Base-by-base conservation (phyloP, 345 rosid species). In the Camelina neglecta region DNA sequence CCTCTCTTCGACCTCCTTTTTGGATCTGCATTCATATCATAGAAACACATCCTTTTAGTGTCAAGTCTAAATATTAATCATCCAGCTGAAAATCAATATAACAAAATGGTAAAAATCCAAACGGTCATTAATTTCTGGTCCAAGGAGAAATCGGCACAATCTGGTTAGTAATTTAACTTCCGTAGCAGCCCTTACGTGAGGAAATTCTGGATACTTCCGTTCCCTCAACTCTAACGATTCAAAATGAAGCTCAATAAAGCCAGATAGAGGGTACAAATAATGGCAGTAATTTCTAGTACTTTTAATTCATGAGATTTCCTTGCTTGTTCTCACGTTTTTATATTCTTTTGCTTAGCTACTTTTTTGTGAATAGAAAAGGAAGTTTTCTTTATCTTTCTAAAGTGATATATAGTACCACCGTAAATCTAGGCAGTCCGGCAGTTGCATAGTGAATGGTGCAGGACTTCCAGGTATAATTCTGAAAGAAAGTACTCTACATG, bases 1-100 rank as follows among this genome's bases (percentile, higher is more conserved):
- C 99, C 78, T 95, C 99, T 55, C 97, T 92, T 31, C 99, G 98
- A 77, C 86, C 82, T 71, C 86, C 83, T 80, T 88, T 95, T 75
- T 90, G 98, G 82, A 85, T 85, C 97, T 95, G 92, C 83, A 79
- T 61, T 49, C 75, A 71, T 57, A 75, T 64, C 41, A 73, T 54
- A 58, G 45, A 44, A 62, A 72, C 67, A 50, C 51, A 63, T 63
- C 16, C 8, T 54, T 65, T 66, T 24, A 18, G 23, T 12, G 33
- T 70, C 75, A 68, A 45, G 65, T 60, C 15, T 51, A 71, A 68
- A 44, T 61, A 69, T 24, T n/a, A 38, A 38, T 65, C 48, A 48
- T 35, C 23, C 31, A 50, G 39, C 67, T 13, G 29, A 23, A 57
- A 71, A 77, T 63, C 47, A 57, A 29, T 62, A 47, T 4, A 77